Base-by-base conservation (phyloP, 257 asterid species). In the Salvia splendens region DNA sequence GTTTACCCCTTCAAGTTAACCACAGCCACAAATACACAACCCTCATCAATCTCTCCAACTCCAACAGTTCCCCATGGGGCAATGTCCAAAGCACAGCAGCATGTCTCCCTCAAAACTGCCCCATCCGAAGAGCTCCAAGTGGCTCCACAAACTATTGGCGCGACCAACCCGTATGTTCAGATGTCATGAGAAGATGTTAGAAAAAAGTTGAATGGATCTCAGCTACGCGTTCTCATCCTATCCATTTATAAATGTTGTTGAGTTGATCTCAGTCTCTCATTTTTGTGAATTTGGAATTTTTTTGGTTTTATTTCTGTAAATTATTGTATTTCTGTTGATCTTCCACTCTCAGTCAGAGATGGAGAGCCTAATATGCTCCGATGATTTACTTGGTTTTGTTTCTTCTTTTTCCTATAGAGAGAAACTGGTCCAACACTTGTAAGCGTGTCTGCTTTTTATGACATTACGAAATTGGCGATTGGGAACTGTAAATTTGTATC, bases 1-100 rank as follows among this genome's bases (percentile, higher is more conserved):
- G 96, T 92, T 53, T 89, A 92, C 85, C 96, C 95, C 6, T 71
- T 89, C 65, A 87, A 83, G 79, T 78, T 81, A 56, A 67, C 81
- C 58, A 50, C 80, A 45, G 63, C 61, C 66, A 53, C 68, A 42
- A 74, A 71, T 45, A 53, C 62, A 36, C 87, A 71, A 15, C 73
- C 83, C 32, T 72, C 70, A 8, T 52, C 73, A 50, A 53, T 42
- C 48, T 72, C 72, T 67, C 89, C 74, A 50, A 82, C 87, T 51
- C 86, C 87, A 1, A 60, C 82, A 3, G 59, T 80, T 70, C 87
- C 95, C 24, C 84, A 69, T 10, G 91, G 83, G 45, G 86, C 82
- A 67, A 67, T 76, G 30, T 24, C 30, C 42, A 84, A 69, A 50
- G 57, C 52, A 42, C 74, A 73, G 62, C 74, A 32, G 0, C 73